Evolutionary conservation across 257 asterid species (phyloP).

Genomic region (Solanum bulbocastanum): DNA sequence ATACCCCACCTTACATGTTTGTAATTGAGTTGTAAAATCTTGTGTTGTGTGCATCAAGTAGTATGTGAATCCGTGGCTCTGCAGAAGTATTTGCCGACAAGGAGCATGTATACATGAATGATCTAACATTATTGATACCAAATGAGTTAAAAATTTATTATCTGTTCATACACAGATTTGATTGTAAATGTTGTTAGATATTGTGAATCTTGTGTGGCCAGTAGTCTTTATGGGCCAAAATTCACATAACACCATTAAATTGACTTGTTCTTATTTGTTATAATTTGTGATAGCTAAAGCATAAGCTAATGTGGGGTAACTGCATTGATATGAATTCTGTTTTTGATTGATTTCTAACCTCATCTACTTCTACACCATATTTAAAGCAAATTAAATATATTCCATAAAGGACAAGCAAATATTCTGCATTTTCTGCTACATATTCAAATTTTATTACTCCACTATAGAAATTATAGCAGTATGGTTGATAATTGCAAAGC

Average conservation of each 20-base stretch:
- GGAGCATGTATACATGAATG: not conserved
- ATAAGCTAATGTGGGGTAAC: not conserved
- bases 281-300: not conserved
- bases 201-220: constrained; percentile 18
- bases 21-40: not conserved
- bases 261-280: not conserved
- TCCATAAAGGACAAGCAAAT: not conserved
- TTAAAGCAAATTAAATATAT: not conserved
- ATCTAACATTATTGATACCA: constrained; percentile 4
- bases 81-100: not conserved
- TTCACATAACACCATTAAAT: constrained; percentile 6
- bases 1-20: not conserved
- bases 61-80: not conserved
- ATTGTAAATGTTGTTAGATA: constrained; percentile 11
- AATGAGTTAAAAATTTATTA: not conserved
- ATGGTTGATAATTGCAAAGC: not conserved
- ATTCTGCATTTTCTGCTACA: not conserved
- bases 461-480: not conserved
- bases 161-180: constrained; percentile 7
- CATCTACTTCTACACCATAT: not conserved
- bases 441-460: not conserved
- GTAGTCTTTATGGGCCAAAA: constrained; percentile 3
- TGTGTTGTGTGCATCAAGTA: not conserved
- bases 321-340: not conserved
- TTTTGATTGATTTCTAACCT: constrained; percentile 11